These are phyloP conservation scores for Diutina scorzettiae DNA, from an alignment of 1,139 yeast species.

Conservation along the genomic window DNA sequence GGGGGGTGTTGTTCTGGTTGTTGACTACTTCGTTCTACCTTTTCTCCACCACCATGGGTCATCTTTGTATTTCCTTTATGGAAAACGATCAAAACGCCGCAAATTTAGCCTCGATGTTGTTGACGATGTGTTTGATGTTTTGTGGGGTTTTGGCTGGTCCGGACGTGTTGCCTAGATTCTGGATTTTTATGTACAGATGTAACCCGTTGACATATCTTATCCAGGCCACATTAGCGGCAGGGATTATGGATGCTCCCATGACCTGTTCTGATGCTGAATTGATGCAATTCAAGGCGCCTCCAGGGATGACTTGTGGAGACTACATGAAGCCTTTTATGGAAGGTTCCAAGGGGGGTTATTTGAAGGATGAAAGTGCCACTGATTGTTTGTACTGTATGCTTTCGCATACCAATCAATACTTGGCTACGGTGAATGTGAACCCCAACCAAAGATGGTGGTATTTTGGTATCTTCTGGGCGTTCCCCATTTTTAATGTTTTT, in stretches of 20 bases:
- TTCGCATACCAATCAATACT: slow-evolving; percentile 17
- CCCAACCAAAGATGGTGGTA: slow-evolving; percentile 39
- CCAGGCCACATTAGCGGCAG: slow-evolving; percentile 36
- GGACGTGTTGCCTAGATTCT: slow-evolving; percentile 37
- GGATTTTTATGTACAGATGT: slow-evolving; percentile 45
- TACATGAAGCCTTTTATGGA: slow-evolving; percentile 24
- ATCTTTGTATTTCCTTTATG: slow-evolving; percentile 24
- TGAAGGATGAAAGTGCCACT: slow-evolving; percentile 41
- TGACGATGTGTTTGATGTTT: slow-evolving; percentile 28
- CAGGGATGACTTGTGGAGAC: slow-evolving; percentile 39
- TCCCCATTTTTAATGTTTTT: slow-evolving; percentile 14
- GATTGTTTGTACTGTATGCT: slow-evolving; percentile 10
- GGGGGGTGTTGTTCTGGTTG: slow-evolving; percentile 15
- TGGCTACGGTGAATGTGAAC: slow-evolving; percentile 16
- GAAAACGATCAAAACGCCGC: slow-evolving; percentile 31
- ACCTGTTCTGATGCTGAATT: slow-evolving; percentile 9
- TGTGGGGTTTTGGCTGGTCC: slow-evolving; percentile 46
- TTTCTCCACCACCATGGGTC: slow-evolving; percentile 31
- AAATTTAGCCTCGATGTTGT: slow-evolving; percentile 33
- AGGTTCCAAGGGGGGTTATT: slow-evolving; percentile 32
- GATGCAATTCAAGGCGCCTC: slow-evolving; percentile 6
- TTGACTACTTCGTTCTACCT: slow-evolving; percentile 31
- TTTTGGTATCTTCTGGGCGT: slow-evolving; percentile 39
- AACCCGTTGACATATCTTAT: slow-evolving; percentile 48
- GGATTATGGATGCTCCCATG: slow-evolving; percentile 8